These are phyloP conservation scores for Tinospora cordifolia DNA, from an alignment of 164 flowering plant genomes.

Conservation along the genomic window DNA sequence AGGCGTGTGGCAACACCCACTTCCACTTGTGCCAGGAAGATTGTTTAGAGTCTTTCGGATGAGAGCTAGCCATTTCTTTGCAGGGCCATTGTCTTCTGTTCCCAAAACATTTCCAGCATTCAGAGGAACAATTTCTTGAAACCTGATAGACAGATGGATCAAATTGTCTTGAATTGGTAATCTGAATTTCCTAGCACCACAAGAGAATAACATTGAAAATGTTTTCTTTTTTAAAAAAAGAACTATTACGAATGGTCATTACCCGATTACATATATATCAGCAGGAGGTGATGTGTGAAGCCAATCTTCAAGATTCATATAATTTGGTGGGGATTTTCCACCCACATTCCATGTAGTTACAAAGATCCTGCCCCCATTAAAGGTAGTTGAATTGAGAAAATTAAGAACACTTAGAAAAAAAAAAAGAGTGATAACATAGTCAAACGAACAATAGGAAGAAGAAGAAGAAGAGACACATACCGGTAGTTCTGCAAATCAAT, in stretches of 20 bases:
- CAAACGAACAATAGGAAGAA: neutral
- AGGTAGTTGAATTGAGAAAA: neutral
- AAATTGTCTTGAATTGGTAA: neutral
- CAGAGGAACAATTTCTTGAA: constrained; percentile 37
- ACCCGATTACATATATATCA: constrained; percentile 38
- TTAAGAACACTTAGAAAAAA: neutral
- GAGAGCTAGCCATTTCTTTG: constrained; percentile 31
- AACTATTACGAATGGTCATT: constrained; percentile 9
- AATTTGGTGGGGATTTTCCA: constrained; percentile 33
- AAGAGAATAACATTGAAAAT: neutral
- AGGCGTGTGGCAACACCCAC: constrained; percentile 27
- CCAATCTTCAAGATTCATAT: constrained; percentile 35
- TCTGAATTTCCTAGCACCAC: neutral
- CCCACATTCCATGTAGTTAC: constrained; percentile 41
- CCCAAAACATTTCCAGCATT: constrained; percentile 37
- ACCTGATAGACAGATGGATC: constrained; percentile 16
- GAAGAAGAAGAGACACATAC: constrained; percentile 5
- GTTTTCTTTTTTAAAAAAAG: no score
- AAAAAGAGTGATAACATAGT: constrained; percentile 1
- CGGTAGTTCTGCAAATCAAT: constrained; percentile 27
- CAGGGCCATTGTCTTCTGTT: constrained; percentile 36
- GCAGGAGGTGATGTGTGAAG: constrained; percentile 33
- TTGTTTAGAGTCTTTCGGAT: constrained; percentile 29
- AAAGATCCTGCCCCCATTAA: constrained; percentile 23
- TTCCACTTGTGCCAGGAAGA: constrained; percentile 32